Base-by-base conservation (phyloP, 345 rosid species). In the Aurinia saxatilis region DNA sequence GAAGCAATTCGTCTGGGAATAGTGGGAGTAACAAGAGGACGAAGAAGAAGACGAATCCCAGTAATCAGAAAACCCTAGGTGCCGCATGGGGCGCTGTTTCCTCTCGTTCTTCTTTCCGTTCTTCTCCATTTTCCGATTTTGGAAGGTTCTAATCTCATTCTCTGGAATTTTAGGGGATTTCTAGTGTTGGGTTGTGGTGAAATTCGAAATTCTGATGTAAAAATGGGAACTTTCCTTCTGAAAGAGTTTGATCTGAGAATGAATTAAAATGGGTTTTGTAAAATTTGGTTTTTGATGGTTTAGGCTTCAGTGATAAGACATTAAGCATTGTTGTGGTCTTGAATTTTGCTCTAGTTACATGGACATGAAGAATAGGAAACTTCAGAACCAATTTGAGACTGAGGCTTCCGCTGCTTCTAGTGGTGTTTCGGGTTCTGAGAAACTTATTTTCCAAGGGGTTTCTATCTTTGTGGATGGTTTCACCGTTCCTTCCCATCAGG, bases 381-480 rank as follows among this genome's bases (percentile, higher is more conserved):
- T 89, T 73, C 89, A 78, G 23, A 64, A 82, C 29, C 96, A 89
- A 75, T 89, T 73, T 52, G 80, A 65, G 46, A 79, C 75, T 0
- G 88, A 87, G 65, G 96, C 92, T 71, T 71, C 85, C 0, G 55
- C 67, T 58, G 60, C 85, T 60, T 78, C 78, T 23, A 58, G 46
- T 39, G 46, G 74, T 27, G 79, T 44, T 62, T 67, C 81, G 4
- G 68, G 60, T 73, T 71, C 82, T 48, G 71, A 66, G 68, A 80
- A 80, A 47, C 79, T 58, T 65, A 75, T 89, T 16, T 92, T 92
- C 76, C 75, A 77, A n/a, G 96, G 95, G 8, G 88, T 89, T 53
- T 80, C 93, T n/a, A 89, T 87, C 40, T 92, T 89, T 71, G 92
- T 89, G 38, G 98, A 92, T 73, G 96, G 98, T 44, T 85, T 92